phyloP scores from a whole-genome alignment of 768 basidiomycete species.

The Pholiota molesta region DNA sequence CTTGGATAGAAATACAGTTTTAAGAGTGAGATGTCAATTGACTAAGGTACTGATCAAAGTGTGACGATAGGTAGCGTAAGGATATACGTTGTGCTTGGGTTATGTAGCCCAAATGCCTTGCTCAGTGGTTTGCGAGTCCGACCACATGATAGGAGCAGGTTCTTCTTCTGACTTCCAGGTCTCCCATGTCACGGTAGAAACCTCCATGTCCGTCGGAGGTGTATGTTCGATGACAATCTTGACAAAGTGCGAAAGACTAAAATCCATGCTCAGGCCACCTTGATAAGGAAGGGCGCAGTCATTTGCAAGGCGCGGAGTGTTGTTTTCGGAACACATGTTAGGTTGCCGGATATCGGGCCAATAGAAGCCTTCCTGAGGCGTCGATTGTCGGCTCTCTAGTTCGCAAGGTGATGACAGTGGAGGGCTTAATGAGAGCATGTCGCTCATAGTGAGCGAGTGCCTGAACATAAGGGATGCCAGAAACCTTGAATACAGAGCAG shows the following conservation, averaged over 20 bases:
- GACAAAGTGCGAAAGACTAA: constrained; percentile 49
- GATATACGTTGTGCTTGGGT: background rate
- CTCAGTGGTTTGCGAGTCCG: background rate
- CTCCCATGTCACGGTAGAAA: constrained; percentile 14
- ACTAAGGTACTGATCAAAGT: background rate
- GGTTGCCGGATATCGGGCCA: constrained; percentile 47
- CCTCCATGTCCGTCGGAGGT: constrained; percentile 16
- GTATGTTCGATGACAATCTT: constrained; percentile 33
- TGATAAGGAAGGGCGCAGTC: background rate
- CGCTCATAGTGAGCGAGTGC: constrained; percentile 24
- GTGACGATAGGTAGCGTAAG: background rate
- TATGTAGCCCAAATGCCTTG: constrained; percentile 9
- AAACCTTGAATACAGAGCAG: constrained; percentile 60
- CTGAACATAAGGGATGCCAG: constrained; percentile 49
- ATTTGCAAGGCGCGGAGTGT: constrained; percentile 6
- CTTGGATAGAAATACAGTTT: background rate
- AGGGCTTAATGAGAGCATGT: constrained; percentile 6
- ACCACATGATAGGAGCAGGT: constrained; percentile 8
- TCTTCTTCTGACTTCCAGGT: constrained; percentile 13
- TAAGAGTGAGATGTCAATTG: background rate
- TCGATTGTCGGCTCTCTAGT: constrained; percentile 15
- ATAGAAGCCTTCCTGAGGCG: constrained; percentile 35
- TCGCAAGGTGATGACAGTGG: constrained; percentile 7
- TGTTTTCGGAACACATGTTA: constrained; percentile 7
- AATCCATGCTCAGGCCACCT: constrained; percentile 46